phyloP scores from a whole-genome alignment of 1,284 basidiomycete species.

The Ganoderma sp. region DNA sequence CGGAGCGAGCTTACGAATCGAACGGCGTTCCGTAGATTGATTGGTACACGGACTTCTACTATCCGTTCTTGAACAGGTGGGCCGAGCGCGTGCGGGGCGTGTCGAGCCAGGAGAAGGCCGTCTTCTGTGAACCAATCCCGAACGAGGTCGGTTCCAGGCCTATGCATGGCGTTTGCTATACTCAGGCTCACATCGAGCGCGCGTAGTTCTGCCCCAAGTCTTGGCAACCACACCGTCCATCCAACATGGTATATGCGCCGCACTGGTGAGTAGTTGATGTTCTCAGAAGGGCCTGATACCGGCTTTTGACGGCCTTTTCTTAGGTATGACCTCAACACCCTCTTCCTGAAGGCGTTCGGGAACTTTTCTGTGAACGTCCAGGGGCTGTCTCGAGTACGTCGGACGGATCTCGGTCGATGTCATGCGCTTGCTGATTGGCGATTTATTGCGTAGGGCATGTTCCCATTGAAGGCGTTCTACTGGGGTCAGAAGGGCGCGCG shows the following conservation, averaged over 20 bases:
- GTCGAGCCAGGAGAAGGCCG: slow-evolving; percentile 63
- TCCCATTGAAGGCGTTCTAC: slow-evolving; percentile 79
- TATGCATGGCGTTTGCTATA: neutral
- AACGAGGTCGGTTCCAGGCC: slow-evolving; percentile 73
- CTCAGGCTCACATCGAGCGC: neutral
- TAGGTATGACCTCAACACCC: slow-evolving; percentile 88
- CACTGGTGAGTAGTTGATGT: slow-evolving; percentile 73
- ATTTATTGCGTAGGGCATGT: slow-evolving; percentile 73
- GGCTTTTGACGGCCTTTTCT: neutral
- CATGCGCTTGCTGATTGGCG: neutral
- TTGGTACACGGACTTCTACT: slow-evolving; percentile 89
- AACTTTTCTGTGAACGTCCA: slow-evolving; percentile 91
- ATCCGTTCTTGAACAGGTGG: slow-evolving; percentile 81
- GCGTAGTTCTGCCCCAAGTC: slow-evolving; percentile 75
- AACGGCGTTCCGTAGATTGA: slow-evolving; percentile 55
- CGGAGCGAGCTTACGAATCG: neutral
- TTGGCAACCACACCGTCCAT: slow-evolving; percentile 69
- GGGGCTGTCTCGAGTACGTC: slow-evolving; percentile 77
- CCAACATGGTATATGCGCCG: slow-evolving; percentile 86
- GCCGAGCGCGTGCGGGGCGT: slow-evolving; percentile 63
- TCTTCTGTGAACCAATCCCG: slow-evolving; percentile 85
- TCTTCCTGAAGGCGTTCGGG: slow-evolving; percentile 84
- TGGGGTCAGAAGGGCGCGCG: slow-evolving; percentile 84
- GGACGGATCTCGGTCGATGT: neutral
- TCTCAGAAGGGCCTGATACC: neutral